Evolutionary conservation across 2,329 filamentous ascomycete genomes (phyloP), one percentile per base, ranked within the genome.

Genomic region (Ceratocystis albifundus): DNA sequence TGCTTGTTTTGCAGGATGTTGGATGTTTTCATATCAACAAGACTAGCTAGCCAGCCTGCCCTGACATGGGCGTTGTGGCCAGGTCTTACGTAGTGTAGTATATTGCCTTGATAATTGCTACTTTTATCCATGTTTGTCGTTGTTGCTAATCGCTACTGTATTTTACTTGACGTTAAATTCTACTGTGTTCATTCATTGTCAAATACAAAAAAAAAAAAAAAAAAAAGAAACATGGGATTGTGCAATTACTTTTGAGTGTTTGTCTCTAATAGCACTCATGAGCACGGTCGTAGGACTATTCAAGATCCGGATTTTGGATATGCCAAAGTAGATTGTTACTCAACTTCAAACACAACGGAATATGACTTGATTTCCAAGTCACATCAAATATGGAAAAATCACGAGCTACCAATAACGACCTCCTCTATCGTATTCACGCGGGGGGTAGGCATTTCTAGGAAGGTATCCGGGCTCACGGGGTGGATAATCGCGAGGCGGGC

Each of bases 401-500:
- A 28, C 3, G 22, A 3, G 48, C 72, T 79, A 80, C 77, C 78
- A 81, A 75, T 81, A 81, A 69, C 77, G 77, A 70, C 79, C 55
- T 59, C 55, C 77, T 59, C 55, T 77, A 45, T 80, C 77, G 71
- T 83, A 82, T 63, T 80, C 80, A 68, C 78, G 78, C 64, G 76
- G 67, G 4, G 66, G 71, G 70, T 79, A 78, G 36, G 74, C 76
- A 53, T 77, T 76, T 45, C 76, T 74, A 22, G 74, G 77, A 63
- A 77, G 76, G 59, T 85, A 81, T 68, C 78, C 77, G 72, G 76
- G 73, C 63, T 83, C 81, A 53, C 81, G 76, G 7, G 80, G 77
- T 45, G 79, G 79, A 66, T 79, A 79, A 69, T 83, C 80, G 53
- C 78, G 74, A 1, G 79, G 78, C 46, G 80, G 80, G 20, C 82